Percentiles rank a stretch among this genome's conserved stretches.
Conservation (phyloP, 2,329 filamentous ascomycete species). For the Pseudogymnoascus sp. region DNA sequence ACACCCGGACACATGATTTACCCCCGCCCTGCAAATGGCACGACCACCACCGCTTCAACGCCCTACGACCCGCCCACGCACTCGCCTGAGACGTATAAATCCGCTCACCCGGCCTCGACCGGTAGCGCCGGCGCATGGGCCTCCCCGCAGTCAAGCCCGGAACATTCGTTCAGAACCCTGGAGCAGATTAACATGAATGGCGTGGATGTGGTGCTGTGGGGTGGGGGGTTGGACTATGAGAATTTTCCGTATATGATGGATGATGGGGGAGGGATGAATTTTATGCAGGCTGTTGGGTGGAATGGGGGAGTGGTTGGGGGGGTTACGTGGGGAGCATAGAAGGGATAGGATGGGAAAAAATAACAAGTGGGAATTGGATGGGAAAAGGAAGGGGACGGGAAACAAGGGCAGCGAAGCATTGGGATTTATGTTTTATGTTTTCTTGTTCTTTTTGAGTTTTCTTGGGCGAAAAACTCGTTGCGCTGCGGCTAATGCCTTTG, state of each 20-base stretch:
- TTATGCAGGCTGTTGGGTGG: not conserved
- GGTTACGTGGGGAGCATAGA: not conserved
- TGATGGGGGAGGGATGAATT: not conserved
- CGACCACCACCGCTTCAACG: not conserved
- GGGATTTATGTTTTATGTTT: not conserved
- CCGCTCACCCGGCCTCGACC: not conserved
- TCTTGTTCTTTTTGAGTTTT: not conserved
- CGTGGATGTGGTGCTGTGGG: not conserved
- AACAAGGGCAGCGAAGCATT: not conserved
- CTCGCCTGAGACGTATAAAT: not conserved
- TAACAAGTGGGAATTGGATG: not conserved
- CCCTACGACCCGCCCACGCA: not conserved
- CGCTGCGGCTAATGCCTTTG: not conserved
- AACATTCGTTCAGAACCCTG: not conserved
- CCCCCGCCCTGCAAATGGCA: not conserved
- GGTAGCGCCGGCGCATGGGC: not conserved
- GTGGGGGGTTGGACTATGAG: not conserved
- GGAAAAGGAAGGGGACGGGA: not conserved
- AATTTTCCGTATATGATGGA: not conserved
- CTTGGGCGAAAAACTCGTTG: not conserved
- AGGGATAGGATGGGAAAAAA: not conserved
- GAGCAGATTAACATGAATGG: not conserved
- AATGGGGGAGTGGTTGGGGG: not conserved
- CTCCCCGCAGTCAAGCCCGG: not conserved
- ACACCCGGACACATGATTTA: not conserved